Conservation (phyloP, 139 green algal genomes). For the Auxenochlorella pyrenoidosa region DNA sequence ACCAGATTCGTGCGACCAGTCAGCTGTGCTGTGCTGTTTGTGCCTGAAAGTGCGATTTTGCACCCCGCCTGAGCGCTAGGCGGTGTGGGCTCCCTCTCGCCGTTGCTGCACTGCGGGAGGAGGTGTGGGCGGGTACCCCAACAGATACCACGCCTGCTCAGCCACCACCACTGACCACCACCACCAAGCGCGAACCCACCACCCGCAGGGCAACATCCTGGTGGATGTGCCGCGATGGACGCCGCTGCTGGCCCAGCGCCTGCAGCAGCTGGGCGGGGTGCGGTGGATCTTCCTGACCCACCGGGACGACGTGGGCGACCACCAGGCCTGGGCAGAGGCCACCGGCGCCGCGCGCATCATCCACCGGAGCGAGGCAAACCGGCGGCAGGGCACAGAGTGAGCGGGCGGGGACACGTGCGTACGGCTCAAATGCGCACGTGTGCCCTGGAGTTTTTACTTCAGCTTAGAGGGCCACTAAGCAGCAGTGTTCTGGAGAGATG, state of each 20-base stretch:
- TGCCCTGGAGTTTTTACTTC: no score
- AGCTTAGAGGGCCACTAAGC: no score
- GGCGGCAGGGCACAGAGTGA: slow-evolving; percentile 58
- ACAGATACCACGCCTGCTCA: no score
- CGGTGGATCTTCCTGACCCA: slow-evolving; percentile 85
- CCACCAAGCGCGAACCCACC: background rate
- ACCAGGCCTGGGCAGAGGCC: slow-evolving; percentile 74
- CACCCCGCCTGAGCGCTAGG: no score
- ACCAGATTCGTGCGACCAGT: no score
- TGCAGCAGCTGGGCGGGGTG: slow-evolving; percentile 75
- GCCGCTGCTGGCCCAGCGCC: slow-evolving; percentile 63
- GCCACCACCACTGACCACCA: no score
- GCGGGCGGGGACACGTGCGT: background rate
- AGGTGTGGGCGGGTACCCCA: no score
- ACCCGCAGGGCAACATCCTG: slow-evolving; percentile 79
- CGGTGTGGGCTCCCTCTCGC: no score
- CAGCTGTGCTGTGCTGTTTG: background rate
- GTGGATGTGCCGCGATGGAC: slow-evolving; percentile 80
- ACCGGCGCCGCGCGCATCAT: slow-evolving; percentile 76
- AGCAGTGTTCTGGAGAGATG: no score
- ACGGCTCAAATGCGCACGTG: no score
- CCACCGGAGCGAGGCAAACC: slow-evolving; percentile 58
- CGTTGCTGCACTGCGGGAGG: no score
- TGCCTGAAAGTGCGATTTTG: no score
- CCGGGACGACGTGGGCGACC: slow-evolving; percentile 84